Evolutionary conservation across 495 filamentous ascomycete species (phyloP).

Genomic region (Hapsidospora chrysogenum): DNA sequence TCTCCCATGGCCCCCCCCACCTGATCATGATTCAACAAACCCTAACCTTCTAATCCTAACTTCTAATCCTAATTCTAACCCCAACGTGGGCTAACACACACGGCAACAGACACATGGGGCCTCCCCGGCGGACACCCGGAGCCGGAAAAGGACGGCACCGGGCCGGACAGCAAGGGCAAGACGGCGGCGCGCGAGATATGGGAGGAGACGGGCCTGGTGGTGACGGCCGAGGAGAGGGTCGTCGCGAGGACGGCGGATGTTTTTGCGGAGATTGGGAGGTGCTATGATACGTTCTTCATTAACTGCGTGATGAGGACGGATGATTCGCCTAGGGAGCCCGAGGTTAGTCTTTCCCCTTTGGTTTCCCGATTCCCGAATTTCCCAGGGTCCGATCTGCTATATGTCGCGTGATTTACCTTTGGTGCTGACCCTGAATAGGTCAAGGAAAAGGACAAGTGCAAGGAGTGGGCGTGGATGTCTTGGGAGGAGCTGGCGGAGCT

Average conservation of each 20-base stretch:
- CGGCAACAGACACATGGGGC: conserved; percentile 35
- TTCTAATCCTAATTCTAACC: too few species aligned
- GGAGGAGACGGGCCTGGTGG: conserved; percentile 47
- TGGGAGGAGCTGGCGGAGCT: conserved; percentile 26
- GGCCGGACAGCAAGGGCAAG: conserved; percentile 35
- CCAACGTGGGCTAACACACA: too few species aligned
- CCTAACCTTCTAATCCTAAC: too few species aligned
- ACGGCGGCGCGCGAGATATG: conserved; percentile 48
- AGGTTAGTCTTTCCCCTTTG: conserved; percentile 21
- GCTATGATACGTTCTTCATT: conserved; percentile 54
- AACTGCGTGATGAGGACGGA: conserved; percentile 14
- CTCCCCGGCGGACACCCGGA: conserved; percentile 58
- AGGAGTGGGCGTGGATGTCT: conserved; percentile 41
- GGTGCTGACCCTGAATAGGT: conserved; percentile 19
- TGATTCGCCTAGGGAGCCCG: conserved; percentile 25
- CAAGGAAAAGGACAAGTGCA: conserved; percentile 50
- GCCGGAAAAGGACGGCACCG: too few species aligned
- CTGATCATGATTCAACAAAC: too few species aligned
- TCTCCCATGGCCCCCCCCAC: neutral
- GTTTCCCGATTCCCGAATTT: neutral
- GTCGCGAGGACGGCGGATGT: conserved; percentile 42
- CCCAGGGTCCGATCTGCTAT: neutral
- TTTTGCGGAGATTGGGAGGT: conserved; percentile 33
- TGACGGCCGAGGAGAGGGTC: conserved; percentile 23
- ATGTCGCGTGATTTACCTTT: neutral